phyloP scores from a whole-genome alignment of 768 basidiomycete species.

The Crepidotus variabilis region DNA sequence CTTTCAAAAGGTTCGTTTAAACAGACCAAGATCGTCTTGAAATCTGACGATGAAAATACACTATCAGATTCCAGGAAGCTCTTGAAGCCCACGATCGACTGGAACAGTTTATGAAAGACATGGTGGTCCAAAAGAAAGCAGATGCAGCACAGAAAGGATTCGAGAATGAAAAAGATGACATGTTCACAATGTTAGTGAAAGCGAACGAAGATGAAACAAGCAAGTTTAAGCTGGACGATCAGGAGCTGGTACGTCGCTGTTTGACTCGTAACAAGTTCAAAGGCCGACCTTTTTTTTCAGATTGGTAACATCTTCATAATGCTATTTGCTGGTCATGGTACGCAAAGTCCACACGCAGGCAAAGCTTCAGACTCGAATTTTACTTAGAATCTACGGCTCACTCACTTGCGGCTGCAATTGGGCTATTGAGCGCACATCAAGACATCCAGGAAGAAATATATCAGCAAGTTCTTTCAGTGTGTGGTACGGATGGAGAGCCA shows the following conservation, averaged over 20 bases:
- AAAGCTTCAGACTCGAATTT: conserved; percentile 4
- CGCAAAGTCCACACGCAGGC: too few relatives aligned
- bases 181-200: conserved; percentile 40
- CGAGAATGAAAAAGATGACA: too few relatives aligned
- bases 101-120: conserved; percentile 31
- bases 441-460: conserved; percentile 46
- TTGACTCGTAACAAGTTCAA: too few relatives aligned
- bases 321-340: conserved; percentile 59
- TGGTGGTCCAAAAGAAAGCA: conserved; percentile 28
- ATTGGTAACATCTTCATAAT: conserved; percentile 51
- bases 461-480: conserved; percentile 37
- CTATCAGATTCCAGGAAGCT: too few relatives aligned
- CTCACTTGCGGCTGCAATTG: conserved; percentile 43
- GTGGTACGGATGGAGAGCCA: conserved; percentile 24
- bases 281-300: too few relatives aligned
- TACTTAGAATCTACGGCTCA: conserved; percentile 46
- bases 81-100: conserved; percentile 14
- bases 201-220: conserved; percentile 39
- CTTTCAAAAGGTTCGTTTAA: conserved; percentile 32
- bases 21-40: too few relatives aligned
- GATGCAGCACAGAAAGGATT: too few relatives aligned
- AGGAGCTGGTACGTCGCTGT: conserved; percentile 38
- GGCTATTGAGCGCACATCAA: conserved; percentile 40
- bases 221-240: conserved; percentile 36
- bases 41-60: too few relatives aligned